Evolutionary conservation across 768 basidiomycete genomes (phyloP).

Genomic region (Tulasnella sp.): DNA sequence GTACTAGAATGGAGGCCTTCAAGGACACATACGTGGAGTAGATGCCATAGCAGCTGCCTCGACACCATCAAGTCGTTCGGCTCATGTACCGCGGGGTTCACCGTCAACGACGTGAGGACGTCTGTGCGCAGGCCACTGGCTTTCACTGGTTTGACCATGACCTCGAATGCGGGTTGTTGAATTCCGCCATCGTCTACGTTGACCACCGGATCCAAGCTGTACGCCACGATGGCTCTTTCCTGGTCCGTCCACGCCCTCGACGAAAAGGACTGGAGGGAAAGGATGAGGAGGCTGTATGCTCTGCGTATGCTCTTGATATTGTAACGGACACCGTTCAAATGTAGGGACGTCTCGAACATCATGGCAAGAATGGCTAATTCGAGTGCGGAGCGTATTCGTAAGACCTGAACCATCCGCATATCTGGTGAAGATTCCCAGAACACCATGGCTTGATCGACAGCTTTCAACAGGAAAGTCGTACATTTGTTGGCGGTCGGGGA

Average conservation of each 20-base stretch:
- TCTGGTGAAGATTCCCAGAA: slow-evolving; percentile 38
- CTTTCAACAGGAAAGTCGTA: slow-evolving; percentile 49
- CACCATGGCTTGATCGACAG: slow-evolving; percentile 38
- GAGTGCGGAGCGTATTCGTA: slow-evolving; percentile 50
- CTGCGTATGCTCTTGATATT: slow-evolving; percentile 51
- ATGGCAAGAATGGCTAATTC: slow-evolving; percentile 59
- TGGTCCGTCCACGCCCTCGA: slow-evolving; percentile 40
- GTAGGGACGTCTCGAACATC: slow-evolving; percentile 53
- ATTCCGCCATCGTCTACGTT: slow-evolving; percentile 27
- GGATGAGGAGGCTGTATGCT: slow-evolving; percentile 41
- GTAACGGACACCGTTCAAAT: slow-evolving; percentile 48
- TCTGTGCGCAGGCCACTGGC: slow-evolving; percentile 20
- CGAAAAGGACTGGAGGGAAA: slow-evolving; percentile 32
- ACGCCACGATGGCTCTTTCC: slow-evolving; percentile 54
- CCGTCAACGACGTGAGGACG: slow-evolving; percentile 19
- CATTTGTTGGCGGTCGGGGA: slow-evolving; percentile 32
- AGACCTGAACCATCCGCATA: slow-evolving; percentile 34
- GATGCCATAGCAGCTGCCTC: background rate
- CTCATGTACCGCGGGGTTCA: background rate
- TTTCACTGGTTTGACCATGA: slow-evolving; percentile 17
- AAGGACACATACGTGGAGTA: background rate
- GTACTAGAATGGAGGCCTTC: background rate
- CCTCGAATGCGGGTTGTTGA: background rate
- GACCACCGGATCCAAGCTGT: slow-evolving; percentile 54
- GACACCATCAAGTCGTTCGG: background rate